These are phyloP conservation scores for Tuber aestivum DNA, from an alignment of 495 filamentous ascomycete species.

Conservation along the genomic window DNA sequence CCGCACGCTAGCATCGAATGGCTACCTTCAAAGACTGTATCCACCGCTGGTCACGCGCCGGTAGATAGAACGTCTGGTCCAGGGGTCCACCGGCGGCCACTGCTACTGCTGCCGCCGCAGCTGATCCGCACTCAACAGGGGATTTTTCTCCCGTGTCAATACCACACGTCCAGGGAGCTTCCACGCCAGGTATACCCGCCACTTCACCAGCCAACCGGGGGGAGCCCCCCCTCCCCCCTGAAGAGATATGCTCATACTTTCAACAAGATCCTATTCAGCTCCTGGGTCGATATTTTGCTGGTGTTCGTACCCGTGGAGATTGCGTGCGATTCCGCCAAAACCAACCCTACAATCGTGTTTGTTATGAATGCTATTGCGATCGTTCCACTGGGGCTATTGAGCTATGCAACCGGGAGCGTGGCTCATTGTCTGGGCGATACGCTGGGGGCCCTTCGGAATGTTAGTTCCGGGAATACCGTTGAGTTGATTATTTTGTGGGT, in stretches of 20 bases:
- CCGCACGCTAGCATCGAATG: background rate
- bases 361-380: slow-evolving; percentile 79
- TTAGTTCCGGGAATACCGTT: slow-evolving; percentile 84
- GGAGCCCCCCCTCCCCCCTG: slow-evolving; percentile 37
- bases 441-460: slow-evolving; percentile 73
- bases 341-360: slow-evolving; percentile 53
- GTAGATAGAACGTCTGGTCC: background rate
- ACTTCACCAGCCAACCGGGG: background rate
- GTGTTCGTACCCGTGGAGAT: slow-evolving; percentile 79
- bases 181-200: background rate
- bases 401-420: slow-evolving; percentile 75
- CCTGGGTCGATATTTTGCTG: slow-evolving; percentile 72
- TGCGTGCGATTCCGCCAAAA: slow-evolving; percentile 43
- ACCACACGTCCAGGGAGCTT: background rate
- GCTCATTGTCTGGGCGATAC: slow-evolving; percentile 72
- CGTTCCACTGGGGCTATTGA: slow-evolving; percentile 71
- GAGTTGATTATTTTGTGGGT: slow-evolving; percentile 78
- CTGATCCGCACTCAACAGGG: background rate
- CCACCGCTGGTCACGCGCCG: background rate
- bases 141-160: background rate
- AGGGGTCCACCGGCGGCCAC: background rate
- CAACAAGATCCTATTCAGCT: slow-evolving; percentile 56
- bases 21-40: background rate
- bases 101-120: background rate
- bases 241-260: slow-evolving; percentile 50